Conservation (phyloP, 495 filamentous ascomycete species). For the Aspergillus haitiensis region DNA sequence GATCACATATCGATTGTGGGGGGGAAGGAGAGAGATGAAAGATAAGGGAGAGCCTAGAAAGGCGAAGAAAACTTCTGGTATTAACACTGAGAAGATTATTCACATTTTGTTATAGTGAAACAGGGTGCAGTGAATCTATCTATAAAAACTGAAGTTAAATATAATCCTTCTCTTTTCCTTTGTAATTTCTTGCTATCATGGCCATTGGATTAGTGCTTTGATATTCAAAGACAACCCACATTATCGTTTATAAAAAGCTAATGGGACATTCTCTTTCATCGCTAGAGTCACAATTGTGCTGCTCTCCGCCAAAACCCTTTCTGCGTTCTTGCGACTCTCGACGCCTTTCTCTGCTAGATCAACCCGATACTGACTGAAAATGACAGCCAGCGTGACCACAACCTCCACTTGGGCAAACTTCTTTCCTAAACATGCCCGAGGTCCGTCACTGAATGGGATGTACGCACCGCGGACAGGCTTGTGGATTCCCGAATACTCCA, state of each 20-base stretch:
- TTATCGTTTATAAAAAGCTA: constrained; percentile 17
- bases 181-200: background rate
- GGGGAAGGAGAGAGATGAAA: background rate
- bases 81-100: constrained; percentile 1
- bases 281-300: constrained; percentile 36
- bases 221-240: background rate
- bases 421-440: constrained; percentile 68
- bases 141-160: background rate
- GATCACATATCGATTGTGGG: background rate
- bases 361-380: constrained; percentile 64
- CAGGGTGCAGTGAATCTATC: constrained; percentile 1
- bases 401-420: constrained; percentile 77
- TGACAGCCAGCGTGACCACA: constrained; percentile 61
- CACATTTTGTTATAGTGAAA: background rate
- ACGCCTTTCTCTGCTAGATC: constrained; percentile 64
- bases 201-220: background rate
- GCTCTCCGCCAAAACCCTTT: constrained; percentile 28
- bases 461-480: constrained; percentile 63
- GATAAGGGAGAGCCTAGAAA: background rate
- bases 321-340: constrained; percentile 36
- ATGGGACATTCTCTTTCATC: constrained; percentile 32
- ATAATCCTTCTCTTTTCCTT: background rate
- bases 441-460: constrained; percentile 73
- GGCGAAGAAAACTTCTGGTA: background rate
- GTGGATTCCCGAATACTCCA: constrained; percentile 45